Evolutionary conservation across 345 rosid genomes (phyloP).

Genomic region (Gossypium australe): DNA sequence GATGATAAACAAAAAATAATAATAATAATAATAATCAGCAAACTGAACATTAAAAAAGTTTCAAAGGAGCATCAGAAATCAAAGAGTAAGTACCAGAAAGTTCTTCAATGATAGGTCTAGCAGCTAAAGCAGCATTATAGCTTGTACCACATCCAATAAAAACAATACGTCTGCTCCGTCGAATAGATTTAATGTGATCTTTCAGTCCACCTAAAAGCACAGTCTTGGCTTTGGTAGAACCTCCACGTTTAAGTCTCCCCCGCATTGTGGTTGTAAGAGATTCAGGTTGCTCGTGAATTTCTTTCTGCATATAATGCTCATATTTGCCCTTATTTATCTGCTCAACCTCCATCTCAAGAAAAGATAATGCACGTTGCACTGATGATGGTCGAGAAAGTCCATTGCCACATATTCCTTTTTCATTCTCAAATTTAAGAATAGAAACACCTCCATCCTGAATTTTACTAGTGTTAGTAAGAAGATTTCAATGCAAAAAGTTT

Average conservation of each 20-base stretch:
- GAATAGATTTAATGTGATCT: conserved; percentile 86
- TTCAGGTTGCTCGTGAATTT: conserved; percentile 98
- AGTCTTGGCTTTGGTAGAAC: conserved; percentile 71
- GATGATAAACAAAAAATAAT: background rate
- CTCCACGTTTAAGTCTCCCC: conserved; percentile 91
- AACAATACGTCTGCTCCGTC: conserved; percentile 87
- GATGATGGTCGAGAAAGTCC: conserved; percentile 64
- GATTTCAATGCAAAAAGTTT: background rate
- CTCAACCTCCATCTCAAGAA: conserved; percentile 95
- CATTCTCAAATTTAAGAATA: conserved; percentile 68
- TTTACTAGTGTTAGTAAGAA: background rate
- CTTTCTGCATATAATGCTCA: conserved; percentile 97
- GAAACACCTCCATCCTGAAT: conserved; percentile 84
- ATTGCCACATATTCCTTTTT: conserved; percentile 48
- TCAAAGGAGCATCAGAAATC: background rate
- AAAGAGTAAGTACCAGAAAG: conserved; percentile 66
- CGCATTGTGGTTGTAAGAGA: conserved; percentile 94
- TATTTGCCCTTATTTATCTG: conserved; percentile 89
- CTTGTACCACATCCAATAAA: conserved; percentile 97
- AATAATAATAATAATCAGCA: no score
- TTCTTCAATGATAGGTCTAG: conserved; percentile 93
- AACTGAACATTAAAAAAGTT: background rate
- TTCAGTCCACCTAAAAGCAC: conserved; percentile 95
- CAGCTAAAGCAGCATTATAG: conserved; percentile 92
- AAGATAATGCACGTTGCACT: conserved; percentile 90